Percentiles rank a stretch among this genome's conserved stretches.
These are phyloP conservation scores for Vitis vinifera DNA, from an alignment of 164 flowering plant species.

Conservation along the genomic window ASM3070453v1 NC_081805.1:3849501-3850000, in stretches of 20 bases:
- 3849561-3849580: slow-evolving; percentile 11
- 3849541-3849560: neutral
- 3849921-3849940: neutral
- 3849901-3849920: slow-evolving; percentile 15
- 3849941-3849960: neutral
- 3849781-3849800: slow-evolving; percentile 7
- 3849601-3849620: slow-evolving; percentile 12
- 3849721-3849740: slow-evolving; percentile 18
- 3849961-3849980: slow-evolving; percentile 3
- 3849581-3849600: slow-evolving; percentile 4
- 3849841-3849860: slow-evolving; percentile 17
- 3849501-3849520: neutral
- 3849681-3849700: slow-evolving; percentile 2
- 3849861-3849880: slow-evolving; percentile 21
- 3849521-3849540: slow-evolving; percentile 4
- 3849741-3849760: slow-evolving; percentile 3
- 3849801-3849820: slow-evolving; percentile 21
- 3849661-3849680: neutral
- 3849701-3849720: slow-evolving; percentile 14
- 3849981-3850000: neutral
- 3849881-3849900: slow-evolving; percentile 15
- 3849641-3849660: neutral
- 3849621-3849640: neutral
- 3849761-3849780: slow-evolving; percentile 17
- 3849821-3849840: slow-evolving; percentile 10